Conservation (phyloP, 331 rosid species). For the Cucumis variabilis region DNA sequence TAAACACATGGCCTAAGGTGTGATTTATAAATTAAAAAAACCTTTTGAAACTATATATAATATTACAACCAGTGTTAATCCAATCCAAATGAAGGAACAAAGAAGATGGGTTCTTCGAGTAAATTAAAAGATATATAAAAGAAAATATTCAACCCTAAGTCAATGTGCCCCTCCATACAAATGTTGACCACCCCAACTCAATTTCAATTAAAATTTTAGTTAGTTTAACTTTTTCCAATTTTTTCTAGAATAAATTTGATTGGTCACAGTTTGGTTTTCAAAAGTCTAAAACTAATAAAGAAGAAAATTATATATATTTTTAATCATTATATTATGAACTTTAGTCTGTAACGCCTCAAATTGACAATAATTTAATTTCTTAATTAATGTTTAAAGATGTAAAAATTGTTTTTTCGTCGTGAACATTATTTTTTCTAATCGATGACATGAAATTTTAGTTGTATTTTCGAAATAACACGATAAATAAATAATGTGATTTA, state of each 20-base stretch:
- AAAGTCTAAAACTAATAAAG: background rate
- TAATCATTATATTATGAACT: too few relatives aligned
- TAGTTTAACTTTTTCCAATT: background rate
- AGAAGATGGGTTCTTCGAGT: background rate
- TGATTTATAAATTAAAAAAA: background rate
- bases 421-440: too few relatives aligned
- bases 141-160: background rate
- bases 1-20: background rate
- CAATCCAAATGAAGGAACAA: background rate
- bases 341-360: too few relatives aligned
- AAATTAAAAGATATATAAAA: too few relatives aligned
- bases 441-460: too few relatives aligned
- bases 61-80: background rate
- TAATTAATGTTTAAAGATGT: too few relatives aligned
- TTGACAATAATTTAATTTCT: too few relatives aligned
- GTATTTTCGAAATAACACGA: too few relatives aligned
- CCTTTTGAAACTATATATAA: slow-evolving; percentile 6
- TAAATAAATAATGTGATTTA: too few relatives aligned
- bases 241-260: background rate
- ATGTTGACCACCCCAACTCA: background rate
- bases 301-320: too few relatives aligned
- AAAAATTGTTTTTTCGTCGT: too few relatives aligned
- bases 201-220: background rate
- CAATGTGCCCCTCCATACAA: background rate
- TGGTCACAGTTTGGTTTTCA: background rate